Evolutionary conservation across 805 yeast species (phyloP).

Genomic region (Monosporozyma siamensis): DNA sequence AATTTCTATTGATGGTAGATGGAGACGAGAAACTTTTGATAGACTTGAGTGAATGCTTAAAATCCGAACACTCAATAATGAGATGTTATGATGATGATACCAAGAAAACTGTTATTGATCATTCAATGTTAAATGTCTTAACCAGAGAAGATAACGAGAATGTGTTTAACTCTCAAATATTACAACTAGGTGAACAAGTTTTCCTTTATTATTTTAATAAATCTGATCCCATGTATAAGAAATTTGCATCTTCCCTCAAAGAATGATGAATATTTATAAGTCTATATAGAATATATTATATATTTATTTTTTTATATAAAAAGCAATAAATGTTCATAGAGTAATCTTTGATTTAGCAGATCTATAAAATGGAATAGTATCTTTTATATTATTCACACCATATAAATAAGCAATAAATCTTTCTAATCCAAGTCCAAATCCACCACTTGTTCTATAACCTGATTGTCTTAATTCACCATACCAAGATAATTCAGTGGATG

Average conservation of each 20-base stretch:
- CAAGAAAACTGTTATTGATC: not conserved
- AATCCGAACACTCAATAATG: not conserved
- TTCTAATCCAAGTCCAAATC: constrained; percentile 93
- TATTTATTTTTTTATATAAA: not conserved
- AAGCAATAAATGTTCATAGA: too few species aligned
- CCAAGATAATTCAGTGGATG: constrained; percentile 55
- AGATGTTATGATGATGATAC: not conserved
- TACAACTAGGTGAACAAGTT: not conserved
- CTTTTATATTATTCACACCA: constrained; percentile 72
- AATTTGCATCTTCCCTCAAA: not conserved
- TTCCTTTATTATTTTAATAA: not conserved
- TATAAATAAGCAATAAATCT: constrained; percentile 65
- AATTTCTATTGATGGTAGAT: not conserved
- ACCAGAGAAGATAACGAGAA: not conserved
- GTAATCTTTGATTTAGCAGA: constrained; percentile 5
- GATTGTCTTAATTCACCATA: constrained; percentile 61
- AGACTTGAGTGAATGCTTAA: not conserved
- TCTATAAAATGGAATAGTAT: constrained; percentile 81
- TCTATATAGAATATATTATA: not conserved
- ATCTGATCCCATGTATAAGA: not conserved
- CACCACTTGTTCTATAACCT: constrained; percentile 91
- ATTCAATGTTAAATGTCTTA: not conserved
- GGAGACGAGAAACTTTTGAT: not conserved
- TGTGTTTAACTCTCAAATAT: not conserved
- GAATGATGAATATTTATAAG: not conserved